These are phyloP conservation scores for Xylaria sp. DNA, from an alignment of 2,329 filamentous ascomycete species.

Conservation along the genomic window DNA sequence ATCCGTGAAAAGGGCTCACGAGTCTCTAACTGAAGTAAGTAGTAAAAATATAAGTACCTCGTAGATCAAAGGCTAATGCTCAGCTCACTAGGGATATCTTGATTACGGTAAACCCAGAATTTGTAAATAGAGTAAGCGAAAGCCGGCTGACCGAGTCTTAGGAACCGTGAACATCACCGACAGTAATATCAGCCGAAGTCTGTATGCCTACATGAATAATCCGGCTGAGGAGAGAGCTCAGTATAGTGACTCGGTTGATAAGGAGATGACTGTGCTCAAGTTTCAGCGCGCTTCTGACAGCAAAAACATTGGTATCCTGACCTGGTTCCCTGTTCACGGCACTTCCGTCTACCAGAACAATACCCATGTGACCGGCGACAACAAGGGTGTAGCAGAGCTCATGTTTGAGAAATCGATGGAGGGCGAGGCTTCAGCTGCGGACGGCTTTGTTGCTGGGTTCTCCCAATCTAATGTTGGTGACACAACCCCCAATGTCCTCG, in stretches of 20 bases:
- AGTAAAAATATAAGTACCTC: neutral
- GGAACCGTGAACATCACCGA: slow-evolving; percentile 68
- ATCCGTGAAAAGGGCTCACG: slow-evolving; percentile 82
- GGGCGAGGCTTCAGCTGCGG: slow-evolving; percentile 62
- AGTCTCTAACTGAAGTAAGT: slow-evolving; percentile 64
- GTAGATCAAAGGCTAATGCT: slow-evolving; percentile 37
- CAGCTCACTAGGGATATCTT: slow-evolving; percentile 66
- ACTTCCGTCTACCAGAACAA: slow-evolving; percentile 93
- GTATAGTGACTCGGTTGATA: slow-evolving; percentile 64
- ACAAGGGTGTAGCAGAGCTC: slow-evolving; percentile 89
- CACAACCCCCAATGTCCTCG: slow-evolving; percentile 84
- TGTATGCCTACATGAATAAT: slow-evolving; percentile 86
- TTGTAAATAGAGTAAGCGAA: neutral
- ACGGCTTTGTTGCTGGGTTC: slow-evolving; percentile 86
- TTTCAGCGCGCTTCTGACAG: slow-evolving; percentile 77
- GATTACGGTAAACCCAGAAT: slow-evolving; percentile 62
- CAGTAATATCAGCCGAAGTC: slow-evolving; percentile 84
- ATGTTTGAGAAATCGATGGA: slow-evolving; percentile 79
- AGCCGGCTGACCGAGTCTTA: slow-evolving; percentile 27
- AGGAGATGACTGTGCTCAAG: slow-evolving; percentile 79
- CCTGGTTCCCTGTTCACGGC: slow-evolving; percentile 91
- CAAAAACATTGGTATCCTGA: slow-evolving; percentile 81
- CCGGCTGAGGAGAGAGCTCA: slow-evolving; percentile 73
- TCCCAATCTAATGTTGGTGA: slow-evolving; percentile 92
- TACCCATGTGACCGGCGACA: slow-evolving; percentile 87